Evolutionary conservation across 192 early-diverging fungal genomes (phyloP).

Genomic region (Chytriomyces sp.): DNA sequence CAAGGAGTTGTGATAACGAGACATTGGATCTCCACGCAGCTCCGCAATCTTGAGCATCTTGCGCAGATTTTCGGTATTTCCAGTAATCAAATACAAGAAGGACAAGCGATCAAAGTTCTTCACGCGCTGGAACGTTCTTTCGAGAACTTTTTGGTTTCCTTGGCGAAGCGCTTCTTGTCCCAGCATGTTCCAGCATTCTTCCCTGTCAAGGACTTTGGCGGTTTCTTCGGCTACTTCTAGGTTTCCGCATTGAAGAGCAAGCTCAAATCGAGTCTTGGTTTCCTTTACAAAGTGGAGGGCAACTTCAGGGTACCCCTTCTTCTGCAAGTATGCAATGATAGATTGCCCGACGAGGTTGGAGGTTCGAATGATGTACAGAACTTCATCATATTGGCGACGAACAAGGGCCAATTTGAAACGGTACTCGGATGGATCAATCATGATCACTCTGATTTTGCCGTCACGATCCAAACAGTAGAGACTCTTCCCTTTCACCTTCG

Average conservation of each 20-base stretch:
- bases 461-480: conserved; percentile 90
- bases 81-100: conserved; percentile 93
- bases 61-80: conserved; percentile 86
- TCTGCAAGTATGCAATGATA: conserved; percentile 98
- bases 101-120: conserved; percentile 93
- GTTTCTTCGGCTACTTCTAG: conserved; percentile 94
- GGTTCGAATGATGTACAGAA: conserved; percentile 93
- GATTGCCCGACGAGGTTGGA: conserved; percentile 97
- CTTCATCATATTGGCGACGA: conserved; percentile 92
- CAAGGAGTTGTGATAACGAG: conserved; percentile 90
- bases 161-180: conserved; percentile 87
- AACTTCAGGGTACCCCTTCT: conserved; percentile 99
- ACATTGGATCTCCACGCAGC: conserved; percentile 81
- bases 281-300: conserved; percentile 99
- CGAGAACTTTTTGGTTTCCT: conserved; percentile 87
- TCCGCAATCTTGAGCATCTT: conserved; percentile 97
- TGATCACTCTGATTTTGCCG: conserved; percentile 81
- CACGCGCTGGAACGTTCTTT: conserved; percentile 87
- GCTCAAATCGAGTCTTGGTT: conserved; percentile 92
- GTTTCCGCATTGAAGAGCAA: conserved; percentile 96
- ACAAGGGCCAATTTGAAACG: conserved; percentile 95
- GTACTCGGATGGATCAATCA: conserved; percentile 98
- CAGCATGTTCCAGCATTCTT: conserved; percentile 90
- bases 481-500: conserved; percentile 82
- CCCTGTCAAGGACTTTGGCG: conserved; percentile 86